Evolutionary conservation across 2,329 filamentous ascomycete genomes (phyloP).

Genomic region (Venturia asperata): DNA sequence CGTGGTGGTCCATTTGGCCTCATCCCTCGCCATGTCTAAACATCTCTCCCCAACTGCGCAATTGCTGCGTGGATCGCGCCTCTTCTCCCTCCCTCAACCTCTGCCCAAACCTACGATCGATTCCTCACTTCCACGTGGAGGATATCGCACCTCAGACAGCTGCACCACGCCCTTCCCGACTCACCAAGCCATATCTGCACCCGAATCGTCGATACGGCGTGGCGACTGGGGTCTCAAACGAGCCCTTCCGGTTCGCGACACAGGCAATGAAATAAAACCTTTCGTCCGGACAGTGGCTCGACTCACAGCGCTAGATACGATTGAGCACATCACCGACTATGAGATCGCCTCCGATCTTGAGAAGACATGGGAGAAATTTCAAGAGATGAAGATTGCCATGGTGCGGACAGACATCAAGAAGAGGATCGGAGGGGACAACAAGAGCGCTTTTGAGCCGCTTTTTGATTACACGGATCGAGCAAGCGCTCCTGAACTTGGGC

Average conservation of each 20-base stretch:
- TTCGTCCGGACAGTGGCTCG: conserved; percentile 43
- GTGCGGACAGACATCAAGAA: conserved; percentile 18
- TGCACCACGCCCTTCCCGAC: conserved; percentile 75
- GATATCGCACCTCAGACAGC: conserved; percentile 50
- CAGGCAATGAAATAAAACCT: conserved; percentile 39
- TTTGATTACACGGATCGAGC: conserved; percentile 36
- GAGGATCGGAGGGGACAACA: conserved; percentile 14
- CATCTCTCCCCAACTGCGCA: conserved; percentile 52
- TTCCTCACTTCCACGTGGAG: conserved; percentile 33
- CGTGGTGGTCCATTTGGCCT: neutral
- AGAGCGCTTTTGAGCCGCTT: conserved; percentile 34
- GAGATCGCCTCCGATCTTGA: conserved; percentile 74
- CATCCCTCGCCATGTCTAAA: conserved; percentile 9
- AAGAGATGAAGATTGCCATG: conserved; percentile 70
- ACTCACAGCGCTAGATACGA: conserved; percentile 71
- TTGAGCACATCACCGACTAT: conserved; percentile 86
- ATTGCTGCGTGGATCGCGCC: conserved; percentile 76
- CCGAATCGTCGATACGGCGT: conserved; percentile 60
- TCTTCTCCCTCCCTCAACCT: conserved; percentile 79
- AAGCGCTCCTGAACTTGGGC: conserved; percentile 12
- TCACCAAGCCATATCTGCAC: conserved; percentile 73
- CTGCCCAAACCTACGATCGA: conserved; percentile 54
- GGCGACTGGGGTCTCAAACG: conserved; percentile 95
- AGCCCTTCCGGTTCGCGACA: conserved; percentile 68
- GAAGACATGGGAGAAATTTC: conserved; percentile 75